phyloP scores from a whole-genome alignment of 2,329 filamentous ascomycete genomes.

The Cladobotryum protrusum region DNA sequence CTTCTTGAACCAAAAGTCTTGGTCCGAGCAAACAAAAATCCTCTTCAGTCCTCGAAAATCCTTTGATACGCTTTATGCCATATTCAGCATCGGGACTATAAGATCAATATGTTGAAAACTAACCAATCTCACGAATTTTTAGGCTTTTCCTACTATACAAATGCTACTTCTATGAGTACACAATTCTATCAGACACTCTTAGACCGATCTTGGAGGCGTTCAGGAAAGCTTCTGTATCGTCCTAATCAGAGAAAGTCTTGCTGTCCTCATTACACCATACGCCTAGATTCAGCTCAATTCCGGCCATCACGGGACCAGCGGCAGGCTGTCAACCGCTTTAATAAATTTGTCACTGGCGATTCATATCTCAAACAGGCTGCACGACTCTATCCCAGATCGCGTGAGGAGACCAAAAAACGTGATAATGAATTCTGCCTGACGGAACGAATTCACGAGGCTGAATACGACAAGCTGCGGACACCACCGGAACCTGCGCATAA shows the following conservation, averaged over 20 bases:
- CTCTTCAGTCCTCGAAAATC: too few relatives aligned
- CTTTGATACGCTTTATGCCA: too few relatives aligned
- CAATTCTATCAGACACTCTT: slow-evolving; percentile 66
- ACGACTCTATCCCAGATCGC: slow-evolving; percentile 59
- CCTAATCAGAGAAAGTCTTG: slow-evolving; percentile 75
- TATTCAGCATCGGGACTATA: too few relatives aligned
- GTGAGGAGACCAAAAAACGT: slow-evolving; percentile 56
- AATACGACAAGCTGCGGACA: slow-evolving; percentile 46
- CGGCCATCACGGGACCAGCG: slow-evolving; percentile 66
- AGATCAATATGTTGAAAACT: not conserved
- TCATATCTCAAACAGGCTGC: slow-evolving; percentile 59
- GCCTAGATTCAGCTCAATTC: slow-evolving; percentile 60
- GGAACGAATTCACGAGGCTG: slow-evolving; percentile 63
- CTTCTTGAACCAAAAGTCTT: not conserved
- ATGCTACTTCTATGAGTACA: slow-evolving; percentile 53
- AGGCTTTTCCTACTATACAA: slow-evolving; percentile 71
- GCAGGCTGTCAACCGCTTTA: slow-evolving; percentile 71
- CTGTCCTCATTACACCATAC: slow-evolving; percentile 85
- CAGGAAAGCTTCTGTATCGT: slow-evolving; percentile 65
- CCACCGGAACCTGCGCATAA: slow-evolving; percentile 60
- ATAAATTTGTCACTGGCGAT: slow-evolving; percentile 63
- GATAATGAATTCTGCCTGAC: slow-evolving; percentile 62
- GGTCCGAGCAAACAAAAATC: too few relatives aligned
- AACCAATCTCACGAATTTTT: slow-evolving; percentile 9
- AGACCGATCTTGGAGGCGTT: slow-evolving; percentile 73